Evolutionary conservation across 2,329 filamentous ascomycete species (phyloP), one percentile per base, ranked within the genome.

Genomic region (Zasmidium cellare): DNA sequence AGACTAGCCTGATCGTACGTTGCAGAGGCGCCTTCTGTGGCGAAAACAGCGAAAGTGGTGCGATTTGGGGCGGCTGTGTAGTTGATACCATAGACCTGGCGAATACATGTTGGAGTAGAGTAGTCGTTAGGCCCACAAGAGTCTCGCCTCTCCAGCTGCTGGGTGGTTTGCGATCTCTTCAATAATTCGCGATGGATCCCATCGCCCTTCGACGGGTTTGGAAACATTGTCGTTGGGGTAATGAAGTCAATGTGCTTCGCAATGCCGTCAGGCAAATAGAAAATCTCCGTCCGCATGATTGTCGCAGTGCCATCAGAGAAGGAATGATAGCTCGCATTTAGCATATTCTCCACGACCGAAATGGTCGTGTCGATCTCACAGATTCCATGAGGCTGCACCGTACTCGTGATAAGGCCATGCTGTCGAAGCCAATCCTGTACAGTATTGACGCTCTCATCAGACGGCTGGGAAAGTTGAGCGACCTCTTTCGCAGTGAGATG

Each of bases 21-120:
- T 14, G 50, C 50, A 1, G 59, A 61, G 2, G 64, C 64, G n/a
- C 60, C 58, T 58, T 68, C 66, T 2, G 65, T 68, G 3, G 61
- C 66, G 31, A 66, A 68, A 16, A 68, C 59, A 2, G 61, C 65
- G 51, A 67, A 68, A 3, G 56, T 68, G 19, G 62, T 65, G 1
- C 66, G 61, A 18, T 66, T 61, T 6, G 66, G 63, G 25, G 62
- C 54, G 16, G 60, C 41, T 1, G 58, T 66, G 44, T 67, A 65
- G 25, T 62, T 58, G 48, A 68, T 67, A n/a, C 59, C 56, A 46
- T 67, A 68, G n/a, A 62, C 54, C 44, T 57, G 45, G 16, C 63
- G 52, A 41, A 68, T 62, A 18, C 66, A 67, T 3, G 56, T 46
- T 9, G 66, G 66, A 1, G 63, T 64, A 2, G 59, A 57, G 1